Percentiles rank a stretch among this genome's conserved stretches.
phyloP scores from a whole-genome alignment of 495 filamentous ascomycete species.

The Pyronema domesticum region DNA sequence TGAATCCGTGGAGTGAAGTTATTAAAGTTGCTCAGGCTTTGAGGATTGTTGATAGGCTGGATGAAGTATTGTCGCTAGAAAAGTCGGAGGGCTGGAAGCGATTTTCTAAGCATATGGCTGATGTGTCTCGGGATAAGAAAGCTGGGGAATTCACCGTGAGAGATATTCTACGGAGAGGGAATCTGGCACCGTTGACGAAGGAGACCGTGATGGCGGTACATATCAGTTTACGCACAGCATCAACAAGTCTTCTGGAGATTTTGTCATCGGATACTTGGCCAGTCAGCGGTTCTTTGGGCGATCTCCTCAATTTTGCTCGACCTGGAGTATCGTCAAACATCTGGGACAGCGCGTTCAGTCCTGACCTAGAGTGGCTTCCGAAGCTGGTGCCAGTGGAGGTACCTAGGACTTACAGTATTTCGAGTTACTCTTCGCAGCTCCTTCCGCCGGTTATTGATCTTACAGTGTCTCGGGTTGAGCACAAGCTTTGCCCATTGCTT shows the following conservation, averaged over 20 bases:
- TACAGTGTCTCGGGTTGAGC: constrained; percentile 32
- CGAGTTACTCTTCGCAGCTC: constrained; percentile 30
- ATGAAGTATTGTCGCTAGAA: constrained; percentile 26
- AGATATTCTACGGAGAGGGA: constrained; percentile 33
- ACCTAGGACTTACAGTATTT: constrained; percentile 35
- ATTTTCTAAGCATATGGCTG: constrained; percentile 30
- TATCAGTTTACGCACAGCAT: constrained; percentile 29
- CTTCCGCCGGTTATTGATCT: constrained; percentile 33
- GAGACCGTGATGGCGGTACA: constrained; percentile 28
- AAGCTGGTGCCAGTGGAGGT: constrained; percentile 33
- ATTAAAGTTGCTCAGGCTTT: constrained; percentile 32
- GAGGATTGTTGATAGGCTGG: constrained; percentile 25
- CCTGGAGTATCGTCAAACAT: constrained; percentile 30
- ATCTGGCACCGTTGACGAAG: constrained; percentile 33
- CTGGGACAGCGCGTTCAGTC: constrained; percentile 33
- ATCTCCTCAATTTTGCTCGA: constrained; percentile 30
- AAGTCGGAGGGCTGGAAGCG: constrained; percentile 28
- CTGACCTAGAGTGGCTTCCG: constrained; percentile 30
- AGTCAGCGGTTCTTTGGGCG: constrained; percentile 31
- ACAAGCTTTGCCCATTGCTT: constrained; percentile 30
- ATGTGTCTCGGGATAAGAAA: constrained; percentile 15
- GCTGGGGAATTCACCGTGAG: constrained; percentile 27
- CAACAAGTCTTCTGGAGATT: constrained; percentile 31
- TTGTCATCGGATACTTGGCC: constrained; percentile 34
- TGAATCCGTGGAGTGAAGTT: constrained; percentile 33